These are phyloP conservation scores for Malbranchea zuffiana DNA, from an alignment of 2,329 filamentous ascomycete genomes.

Conservation along the genomic window DNA sequence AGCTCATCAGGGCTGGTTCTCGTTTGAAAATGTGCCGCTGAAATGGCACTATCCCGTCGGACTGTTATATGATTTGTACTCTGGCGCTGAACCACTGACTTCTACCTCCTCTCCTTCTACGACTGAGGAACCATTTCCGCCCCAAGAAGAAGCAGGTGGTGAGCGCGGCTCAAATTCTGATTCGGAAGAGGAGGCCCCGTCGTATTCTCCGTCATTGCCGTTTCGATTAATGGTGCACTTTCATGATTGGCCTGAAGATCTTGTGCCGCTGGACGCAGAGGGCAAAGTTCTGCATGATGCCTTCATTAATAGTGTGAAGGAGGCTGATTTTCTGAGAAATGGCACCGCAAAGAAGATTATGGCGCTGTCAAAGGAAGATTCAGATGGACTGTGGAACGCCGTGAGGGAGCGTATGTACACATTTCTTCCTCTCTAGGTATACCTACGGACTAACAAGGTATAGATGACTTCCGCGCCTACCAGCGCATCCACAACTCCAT, in stretches of 20 bases:
- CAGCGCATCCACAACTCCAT: constrained; percentile 64
- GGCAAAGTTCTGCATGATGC: constrained; percentile 51
- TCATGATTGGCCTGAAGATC: constrained; percentile 46
- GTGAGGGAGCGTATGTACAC: constrained; percentile 56
- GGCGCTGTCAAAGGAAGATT: constrained; percentile 74
- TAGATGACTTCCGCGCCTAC: constrained; percentile 64
- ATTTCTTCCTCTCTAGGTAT: not conserved
- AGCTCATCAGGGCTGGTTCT: constrained; percentile 50
- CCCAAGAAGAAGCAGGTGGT: not conserved
- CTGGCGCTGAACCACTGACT: constrained; percentile 40
- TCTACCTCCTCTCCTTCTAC: constrained; percentile 20
- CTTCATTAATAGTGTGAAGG: constrained; percentile 60
- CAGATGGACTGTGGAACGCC: constrained; percentile 68
- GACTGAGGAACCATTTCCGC: not conserved
- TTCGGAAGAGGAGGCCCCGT: not conserved
- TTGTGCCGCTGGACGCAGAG: constrained; percentile 46
- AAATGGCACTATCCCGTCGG: constrained; percentile 65
- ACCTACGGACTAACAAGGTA: not conserved
- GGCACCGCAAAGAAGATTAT: constrained; percentile 84
- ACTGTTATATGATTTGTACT: constrained; percentile 58
- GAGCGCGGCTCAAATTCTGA: not conserved
- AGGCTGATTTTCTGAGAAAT: constrained; percentile 79
- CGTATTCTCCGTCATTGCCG: constrained; percentile 37
- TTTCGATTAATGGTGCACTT: constrained; percentile 56
- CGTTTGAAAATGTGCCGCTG: constrained; percentile 55